Evolutionary conservation across 345 rosid species (phyloP).

Genomic region (Salix caprea): DNA sequence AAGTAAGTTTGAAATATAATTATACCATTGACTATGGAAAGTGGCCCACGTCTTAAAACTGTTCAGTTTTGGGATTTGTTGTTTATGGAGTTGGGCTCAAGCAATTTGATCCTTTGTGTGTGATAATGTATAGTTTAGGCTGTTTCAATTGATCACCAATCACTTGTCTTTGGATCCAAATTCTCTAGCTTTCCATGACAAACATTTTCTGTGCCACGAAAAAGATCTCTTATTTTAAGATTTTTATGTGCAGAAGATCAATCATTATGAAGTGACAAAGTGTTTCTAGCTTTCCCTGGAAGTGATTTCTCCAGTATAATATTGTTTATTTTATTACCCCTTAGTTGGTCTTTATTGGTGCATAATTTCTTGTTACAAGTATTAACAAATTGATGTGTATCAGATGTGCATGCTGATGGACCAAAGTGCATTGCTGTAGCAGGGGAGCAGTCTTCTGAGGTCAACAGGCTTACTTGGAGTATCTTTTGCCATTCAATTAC

Average conservation of each 20-base stretch:
- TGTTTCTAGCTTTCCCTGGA: not conserved
- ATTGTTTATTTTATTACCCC: not conserved
- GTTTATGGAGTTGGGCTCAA: no score
- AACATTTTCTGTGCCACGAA: no score
- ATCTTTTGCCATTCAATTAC: not conserved
- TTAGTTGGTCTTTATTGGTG: not conserved
- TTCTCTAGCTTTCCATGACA: no score
- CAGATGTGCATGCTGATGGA: constrained; percentile 40
- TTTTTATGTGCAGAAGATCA: not conserved
- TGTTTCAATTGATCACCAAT: no score
- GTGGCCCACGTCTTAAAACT: no score
- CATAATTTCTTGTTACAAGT: not conserved
- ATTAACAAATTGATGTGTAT: constrained; percentile 3
- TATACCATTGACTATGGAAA: no score
- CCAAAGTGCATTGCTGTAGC: constrained; percentile 59
- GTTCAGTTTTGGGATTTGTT: no score
- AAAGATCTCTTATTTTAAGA: no score
- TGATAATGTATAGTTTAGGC: no score
- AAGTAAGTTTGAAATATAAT: no score
- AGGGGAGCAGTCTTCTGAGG: constrained; percentile 78
- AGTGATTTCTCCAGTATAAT: not conserved
- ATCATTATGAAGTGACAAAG: not conserved
- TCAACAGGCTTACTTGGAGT: constrained; percentile 16
- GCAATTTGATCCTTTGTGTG: no score
- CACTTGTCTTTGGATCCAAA: no score